Evolutionary conservation across 371 early-diverging fungal species (phyloP), one percentile per base, ranked within the genome.

Genomic region (Phascolomyces articulosus): DNA sequence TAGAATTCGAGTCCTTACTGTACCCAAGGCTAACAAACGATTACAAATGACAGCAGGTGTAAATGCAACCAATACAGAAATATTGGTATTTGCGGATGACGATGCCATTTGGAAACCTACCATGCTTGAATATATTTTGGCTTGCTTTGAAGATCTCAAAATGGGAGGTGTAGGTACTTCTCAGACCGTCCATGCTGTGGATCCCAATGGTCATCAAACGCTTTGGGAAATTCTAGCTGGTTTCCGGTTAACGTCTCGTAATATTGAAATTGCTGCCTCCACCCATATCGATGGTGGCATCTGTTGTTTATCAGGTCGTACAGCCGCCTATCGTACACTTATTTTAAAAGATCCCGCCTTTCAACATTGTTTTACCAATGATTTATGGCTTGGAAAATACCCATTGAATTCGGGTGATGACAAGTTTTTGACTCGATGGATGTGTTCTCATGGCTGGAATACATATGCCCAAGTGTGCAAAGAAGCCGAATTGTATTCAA

Each of bases 221-320:
- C 77, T 88, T 18, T 90, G 90, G 90, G 89, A 90, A 62, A 86
- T 88, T 38, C 75, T 90, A 11, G 87, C 90, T 3, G 89, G 89
- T 0, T 90, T 82, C 65, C 86, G 90, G 9, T 71, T 90, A 44
- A 82, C 87, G 40, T 84, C 86, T 67, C 82, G 90, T 13, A 90
- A 90, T 63, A 87, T 90, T 59, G 90, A 90, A 55, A 85, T 88
- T 62, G 88, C 89, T 0, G 82, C 90, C 1, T 85, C 88, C 15
- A 88, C 90, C 0, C 88, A 90, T 62, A 88, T 90, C 27, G 90
- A 90, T 62, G 90, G 90, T 13, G 90, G 90, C n/a, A 85, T 90
- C n/a, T 88, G 89, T 57, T 90, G 90, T 64, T 67, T 90, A 24
- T 88, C 89, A 4, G 90, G 90, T 9, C 82, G 90, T 9, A 90